Conservation (phyloP, 2,329 filamentous ascomycete species). For the Gyromitra esculenta region DNA sequence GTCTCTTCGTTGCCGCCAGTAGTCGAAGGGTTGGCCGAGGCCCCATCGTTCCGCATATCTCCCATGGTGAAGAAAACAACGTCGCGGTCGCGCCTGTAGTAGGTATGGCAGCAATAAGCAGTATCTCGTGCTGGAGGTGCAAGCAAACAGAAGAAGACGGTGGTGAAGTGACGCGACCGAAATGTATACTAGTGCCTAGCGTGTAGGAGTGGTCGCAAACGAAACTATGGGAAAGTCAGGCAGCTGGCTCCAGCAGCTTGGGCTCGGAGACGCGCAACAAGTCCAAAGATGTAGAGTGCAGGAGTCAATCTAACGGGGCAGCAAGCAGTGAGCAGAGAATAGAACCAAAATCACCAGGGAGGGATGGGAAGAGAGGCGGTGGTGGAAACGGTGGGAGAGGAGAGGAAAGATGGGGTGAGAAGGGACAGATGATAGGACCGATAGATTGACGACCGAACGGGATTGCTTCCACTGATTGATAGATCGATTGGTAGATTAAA, state of each 20-base stretch:
- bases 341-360: slow-evolving; percentile 14
- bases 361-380: slow-evolving; percentile 16
- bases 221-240: slow-evolving; percentile 32
- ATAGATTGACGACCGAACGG: slow-evolving; percentile 15
- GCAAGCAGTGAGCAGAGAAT: slow-evolving; percentile 18
- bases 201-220: slow-evolving; percentile 43
- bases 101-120: slow-evolving; percentile 24
- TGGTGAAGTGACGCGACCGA: slow-evolving; percentile 37
- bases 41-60: slow-evolving; percentile 49
- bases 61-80: slow-evolving; percentile 42
- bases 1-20: slow-evolving; percentile 38
- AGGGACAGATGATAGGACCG: slow-evolving; percentile 12
- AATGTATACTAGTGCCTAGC: slow-evolving; percentile 41
- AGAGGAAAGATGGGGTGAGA: neutral
- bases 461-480: neutral
- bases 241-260: slow-evolving; percentile 37
- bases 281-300: slow-evolving; percentile 22
- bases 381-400: neutral
- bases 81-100: slow-evolving; percentile 39
- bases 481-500: slow-evolving; percentile 16
- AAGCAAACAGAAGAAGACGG: slow-evolving; percentile 5
- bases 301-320: slow-evolving; percentile 34
- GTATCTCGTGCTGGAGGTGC: slow-evolving; percentile 5
- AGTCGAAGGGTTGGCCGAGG: slow-evolving; percentile 33
- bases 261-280: slow-evolving; percentile 34